phyloP scores from a whole-genome alignment of 2,329 filamentous ascomycete genomes.

The Ampelomyces quisqualis region DNA sequence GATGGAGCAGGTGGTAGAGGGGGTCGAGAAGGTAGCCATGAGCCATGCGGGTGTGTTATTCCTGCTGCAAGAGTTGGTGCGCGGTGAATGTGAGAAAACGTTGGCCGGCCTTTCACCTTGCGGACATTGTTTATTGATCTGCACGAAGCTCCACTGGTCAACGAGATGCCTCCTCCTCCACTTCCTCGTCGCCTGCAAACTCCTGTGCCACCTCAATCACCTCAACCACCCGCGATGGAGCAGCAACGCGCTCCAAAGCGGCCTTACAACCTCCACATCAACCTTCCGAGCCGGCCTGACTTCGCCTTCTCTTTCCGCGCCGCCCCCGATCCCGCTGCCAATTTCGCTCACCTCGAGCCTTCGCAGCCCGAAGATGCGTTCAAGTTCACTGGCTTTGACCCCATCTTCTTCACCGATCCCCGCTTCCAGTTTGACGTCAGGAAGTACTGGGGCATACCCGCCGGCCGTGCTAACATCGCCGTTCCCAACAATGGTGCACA shows the following conservation, averaged over 20 bases:
- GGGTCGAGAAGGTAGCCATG: not conserved
- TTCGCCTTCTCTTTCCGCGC: not conserved
- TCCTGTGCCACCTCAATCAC: constrained; percentile 51
- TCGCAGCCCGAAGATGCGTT: no score
- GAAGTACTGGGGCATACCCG: constrained; percentile 19
- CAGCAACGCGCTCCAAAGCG: not conserved
- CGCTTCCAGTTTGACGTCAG: constrained; percentile 8
- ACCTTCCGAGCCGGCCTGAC: not conserved
- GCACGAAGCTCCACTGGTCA: not conserved
- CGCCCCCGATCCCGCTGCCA: constrained; percentile 45
- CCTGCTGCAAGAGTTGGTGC: constrained; percentile 9
- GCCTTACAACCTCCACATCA: not conserved
- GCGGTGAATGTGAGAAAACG: constrained; percentile 83
- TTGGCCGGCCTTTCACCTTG: constrained; percentile 75
- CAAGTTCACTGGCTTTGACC: constrained; percentile 57
- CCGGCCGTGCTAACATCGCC: constrained; percentile 41
- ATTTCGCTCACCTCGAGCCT: not conserved
- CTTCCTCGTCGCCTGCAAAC: constrained; percentile 1
- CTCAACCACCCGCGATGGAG: constrained; percentile 37
- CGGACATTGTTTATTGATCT: not conserved
- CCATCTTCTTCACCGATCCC: constrained; percentile 57
- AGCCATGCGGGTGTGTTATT: constrained; percentile 19
- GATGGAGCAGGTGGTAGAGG: constrained; percentile 11
- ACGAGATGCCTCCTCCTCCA: not conserved
- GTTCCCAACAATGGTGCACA: constrained; percentile 77